Evolutionary conservation across 2,329 filamentous ascomycete species (phyloP), one percentile per base, ranked within the genome.

Genomic region (Pseudogymnoascus sp.): DNA sequence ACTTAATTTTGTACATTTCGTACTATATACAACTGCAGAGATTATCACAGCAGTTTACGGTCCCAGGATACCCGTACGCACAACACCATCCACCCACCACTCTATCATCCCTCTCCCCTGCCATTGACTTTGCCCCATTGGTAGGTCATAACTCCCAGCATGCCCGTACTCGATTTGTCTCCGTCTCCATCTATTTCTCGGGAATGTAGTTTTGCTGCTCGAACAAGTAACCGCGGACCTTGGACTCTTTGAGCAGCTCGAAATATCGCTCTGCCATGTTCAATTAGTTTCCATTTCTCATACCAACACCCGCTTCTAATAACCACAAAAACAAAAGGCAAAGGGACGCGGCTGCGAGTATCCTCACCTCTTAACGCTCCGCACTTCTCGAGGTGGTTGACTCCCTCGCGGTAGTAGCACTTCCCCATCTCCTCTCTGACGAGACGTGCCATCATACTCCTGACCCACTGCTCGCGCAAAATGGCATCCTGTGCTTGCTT

Each of bases 351-450:
- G 14, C 22, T 33, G 9, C 30, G 28, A 9, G 52, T 23, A 14
- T 33, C 42, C 88, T 81, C 75, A 94, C 90, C 90, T 88, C 90
- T 82, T 76, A 93, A 75, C 71, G 83, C 80, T 67, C 89, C 90
- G 76, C 90, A 94, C 79, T 93, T 94, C 82, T 93, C 90, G 75
- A 94, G 77, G 75, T 94, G 90, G 76, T 94, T 94, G 68, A 92
- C 89, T 62, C 90, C 91, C 77, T 94, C 89, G 69, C 85, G 82
- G 76, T 86, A 85, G 77, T 94, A 94, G 80, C 90, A 94, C 79
- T 91, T 93, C 76, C 87, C 83, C 79, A 94, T 80, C 80, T 94
- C 90, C 75, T 93, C 88, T 67, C 89, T 81, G 62, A 94, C 89
- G 66, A 94, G 78, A 65, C 90, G 82, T 63, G 88, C 89, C 90